Percentiles rank a stretch among this genome's conserved stretches.
Evolutionary conservation across 2,329 filamentous ascomycete species (phyloP).

Genomic region (Tolypocladium cylindrosporum): DNA sequence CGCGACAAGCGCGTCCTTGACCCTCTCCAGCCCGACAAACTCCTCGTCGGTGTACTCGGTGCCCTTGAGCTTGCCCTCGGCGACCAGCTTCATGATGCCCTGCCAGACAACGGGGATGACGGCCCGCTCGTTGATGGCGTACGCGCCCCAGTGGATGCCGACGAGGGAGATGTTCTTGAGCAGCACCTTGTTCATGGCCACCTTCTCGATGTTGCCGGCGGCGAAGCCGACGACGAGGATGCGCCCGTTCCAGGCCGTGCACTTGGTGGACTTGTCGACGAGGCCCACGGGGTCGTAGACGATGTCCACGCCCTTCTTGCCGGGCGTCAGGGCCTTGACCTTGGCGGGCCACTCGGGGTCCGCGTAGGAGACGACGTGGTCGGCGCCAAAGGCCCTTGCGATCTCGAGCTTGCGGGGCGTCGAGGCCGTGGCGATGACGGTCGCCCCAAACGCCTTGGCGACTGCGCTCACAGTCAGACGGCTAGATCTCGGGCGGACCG

Average conservation of each 20-base stretch:
- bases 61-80: slow-evolving; percentile 66
- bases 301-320: slow-evolving; percentile 69
- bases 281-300: slow-evolving; percentile 92
- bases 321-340: slow-evolving; percentile 70
- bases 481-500: background rate
- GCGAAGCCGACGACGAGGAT: slow-evolving; percentile 86
- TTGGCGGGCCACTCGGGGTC: slow-evolving; percentile 51
- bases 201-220: slow-evolving; percentile 65
- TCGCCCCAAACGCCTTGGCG: slow-evolving; percentile 84
- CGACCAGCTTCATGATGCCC: slow-evolving; percentile 69
- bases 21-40: slow-evolving; percentile 72
- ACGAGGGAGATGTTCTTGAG: slow-evolving; percentile 90
- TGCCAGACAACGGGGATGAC: slow-evolving; percentile 68
- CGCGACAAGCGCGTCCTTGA: slow-evolving; percentile 66
- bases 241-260: slow-evolving; percentile 85
- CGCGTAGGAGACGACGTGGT: slow-evolving; percentile 71
- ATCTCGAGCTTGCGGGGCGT: slow-evolving; percentile 70
- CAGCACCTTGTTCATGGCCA: slow-evolving; percentile 84
- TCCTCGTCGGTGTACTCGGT: slow-evolving; percentile 76
- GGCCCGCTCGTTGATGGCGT: slow-evolving; percentile 61
- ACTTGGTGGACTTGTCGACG: slow-evolving; percentile 81
- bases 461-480: slow-evolving; percentile 29
- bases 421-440: slow-evolving; percentile 85
- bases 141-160: slow-evolving; percentile 86
- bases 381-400: slow-evolving; percentile 71